phyloP scores from a whole-genome alignment of 2,329 filamentous ascomycete genomes.

The Sporothrix brunneoviolacea region DNA sequence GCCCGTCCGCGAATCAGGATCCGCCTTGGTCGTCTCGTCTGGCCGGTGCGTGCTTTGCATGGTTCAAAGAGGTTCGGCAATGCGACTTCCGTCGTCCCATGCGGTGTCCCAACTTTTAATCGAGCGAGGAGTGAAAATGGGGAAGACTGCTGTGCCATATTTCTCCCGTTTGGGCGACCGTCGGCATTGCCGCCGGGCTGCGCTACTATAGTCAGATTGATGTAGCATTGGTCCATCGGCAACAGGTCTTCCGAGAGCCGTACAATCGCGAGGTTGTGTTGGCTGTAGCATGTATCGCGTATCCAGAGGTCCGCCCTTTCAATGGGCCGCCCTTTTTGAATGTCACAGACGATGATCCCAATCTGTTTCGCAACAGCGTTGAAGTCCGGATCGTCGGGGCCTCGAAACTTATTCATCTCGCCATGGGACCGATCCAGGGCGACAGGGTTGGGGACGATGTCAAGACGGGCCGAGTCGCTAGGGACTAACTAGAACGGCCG shows the following conservation, averaged over 20 bases:
- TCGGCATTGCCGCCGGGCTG: constrained; percentile 8
- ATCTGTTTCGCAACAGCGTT: constrained; percentile 18
- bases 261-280: constrained; percentile 25
- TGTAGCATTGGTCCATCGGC: constrained; percentile 32
- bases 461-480: constrained; percentile 20
- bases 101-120: too few species aligned
- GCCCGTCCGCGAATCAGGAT: constrained; percentile 32
- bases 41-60: constrained; percentile 17
- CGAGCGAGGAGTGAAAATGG: too few species aligned
- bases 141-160: too few species aligned
- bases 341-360: constrained; percentile 13
- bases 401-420: constrained; percentile 25
- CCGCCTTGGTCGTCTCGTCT: constrained; percentile 18
- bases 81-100: background rate
- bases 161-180: too few species aligned
- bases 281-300: constrained; percentile 20
- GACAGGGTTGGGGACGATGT: constrained; percentile 21
- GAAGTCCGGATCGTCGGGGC: constrained; percentile 17
- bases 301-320: constrained; percentile 21
- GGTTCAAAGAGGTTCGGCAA: constrained; percentile 25
- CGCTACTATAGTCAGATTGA: constrained; percentile 33
- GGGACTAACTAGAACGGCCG: constrained; percentile 21
- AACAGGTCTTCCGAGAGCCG: constrained; percentile 29
- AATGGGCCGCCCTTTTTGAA: constrained; percentile 17
- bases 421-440: constrained; percentile 21